Conservation (phyloP, 2,329 filamentous ascomycete species). For the Arthrobotrys iridis region DNA sequence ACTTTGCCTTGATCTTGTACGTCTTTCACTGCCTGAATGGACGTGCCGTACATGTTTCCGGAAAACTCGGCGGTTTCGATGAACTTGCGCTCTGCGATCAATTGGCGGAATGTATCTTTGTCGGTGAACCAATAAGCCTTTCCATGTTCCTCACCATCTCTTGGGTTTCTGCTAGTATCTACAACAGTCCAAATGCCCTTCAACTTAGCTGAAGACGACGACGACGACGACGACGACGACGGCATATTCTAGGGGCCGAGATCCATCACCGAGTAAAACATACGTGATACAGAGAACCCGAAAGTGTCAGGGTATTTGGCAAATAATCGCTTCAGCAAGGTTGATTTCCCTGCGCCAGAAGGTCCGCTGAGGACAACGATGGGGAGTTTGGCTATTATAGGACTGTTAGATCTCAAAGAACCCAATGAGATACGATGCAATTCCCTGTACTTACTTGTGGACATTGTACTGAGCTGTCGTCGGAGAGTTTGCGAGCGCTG, state of each 20-base stretch:
- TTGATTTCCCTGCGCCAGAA: constrained; percentile 82
- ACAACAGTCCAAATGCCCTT: constrained; percentile 60
- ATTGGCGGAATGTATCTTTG: constrained; percentile 71
- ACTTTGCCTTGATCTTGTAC: constrained; percentile 69
- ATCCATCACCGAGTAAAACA: neutral
- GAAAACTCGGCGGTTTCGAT: constrained; percentile 88
- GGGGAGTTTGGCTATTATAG: constrained; percentile 45
- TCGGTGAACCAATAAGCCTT: constrained; percentile 81
- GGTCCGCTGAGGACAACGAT: constrained; percentile 80
- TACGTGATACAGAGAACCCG: constrained; percentile 67
- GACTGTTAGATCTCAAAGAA: neutral
- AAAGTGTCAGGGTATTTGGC: constrained; percentile 74
- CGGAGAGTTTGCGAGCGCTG: neutral
- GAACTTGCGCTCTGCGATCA: constrained; percentile 77
- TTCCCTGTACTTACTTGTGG: constrained; percentile 12
- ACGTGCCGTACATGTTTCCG: constrained; percentile 87
- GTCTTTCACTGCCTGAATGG: constrained; percentile 79
- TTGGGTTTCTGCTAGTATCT: constrained; percentile 81
- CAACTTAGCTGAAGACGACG: neutral
- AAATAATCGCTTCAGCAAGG: constrained; percentile 78
- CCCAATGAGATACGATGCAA: neutral
- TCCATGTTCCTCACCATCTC: constrained; percentile 78
- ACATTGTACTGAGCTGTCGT: constrained; percentile 26
- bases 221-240: too few relatives aligned
- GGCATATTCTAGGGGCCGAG: neutral